phyloP scores from a whole-genome alignment of 179 eudicot genomes.

The Amaranthus tricolor region DNA sequence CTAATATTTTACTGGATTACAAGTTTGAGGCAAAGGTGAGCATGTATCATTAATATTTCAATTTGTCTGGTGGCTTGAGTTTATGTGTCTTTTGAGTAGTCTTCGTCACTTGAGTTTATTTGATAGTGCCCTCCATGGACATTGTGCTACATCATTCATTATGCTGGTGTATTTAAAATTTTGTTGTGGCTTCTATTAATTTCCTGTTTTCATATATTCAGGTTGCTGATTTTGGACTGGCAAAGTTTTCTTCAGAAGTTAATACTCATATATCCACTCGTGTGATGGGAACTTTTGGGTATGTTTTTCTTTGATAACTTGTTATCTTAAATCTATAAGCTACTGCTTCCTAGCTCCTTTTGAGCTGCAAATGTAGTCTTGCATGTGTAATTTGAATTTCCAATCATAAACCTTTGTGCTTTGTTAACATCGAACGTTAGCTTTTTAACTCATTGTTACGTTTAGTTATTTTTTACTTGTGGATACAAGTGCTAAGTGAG shows the following conservation, averaged over 20 bases:
- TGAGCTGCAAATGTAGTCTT: not conserved
- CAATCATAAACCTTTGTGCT: not conserved
- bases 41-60: not conserved
- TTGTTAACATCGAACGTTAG: not conserved
- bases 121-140: not conserved
- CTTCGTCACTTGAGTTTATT: not conserved
- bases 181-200: slow-evolving; percentile 1
- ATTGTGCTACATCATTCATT: not conserved
- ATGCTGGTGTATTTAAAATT: not conserved
- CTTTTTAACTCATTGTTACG: not conserved
- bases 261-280: slow-evolving; percentile 89
- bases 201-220: slow-evolving; percentile 24
- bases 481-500: not conserved
- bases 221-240: slow-evolving; percentile 98
- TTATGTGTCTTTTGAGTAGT: not conserved
- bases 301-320: slow-evolving; percentile 4
- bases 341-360: not conserved
- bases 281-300: slow-evolving; percentile 99
- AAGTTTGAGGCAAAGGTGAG: slow-evolving; percentile 91
- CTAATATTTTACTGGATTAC: slow-evolving; percentile 75
- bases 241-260: slow-evolving; percentile 71
- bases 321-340: not conserved
- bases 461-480: not conserved
- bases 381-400: not conserved
- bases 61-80: not conserved